Evolutionary conservation across 2,329 filamentous ascomycete species (phyloP).

Genomic region (Microthyrium microscopicum): DNA sequence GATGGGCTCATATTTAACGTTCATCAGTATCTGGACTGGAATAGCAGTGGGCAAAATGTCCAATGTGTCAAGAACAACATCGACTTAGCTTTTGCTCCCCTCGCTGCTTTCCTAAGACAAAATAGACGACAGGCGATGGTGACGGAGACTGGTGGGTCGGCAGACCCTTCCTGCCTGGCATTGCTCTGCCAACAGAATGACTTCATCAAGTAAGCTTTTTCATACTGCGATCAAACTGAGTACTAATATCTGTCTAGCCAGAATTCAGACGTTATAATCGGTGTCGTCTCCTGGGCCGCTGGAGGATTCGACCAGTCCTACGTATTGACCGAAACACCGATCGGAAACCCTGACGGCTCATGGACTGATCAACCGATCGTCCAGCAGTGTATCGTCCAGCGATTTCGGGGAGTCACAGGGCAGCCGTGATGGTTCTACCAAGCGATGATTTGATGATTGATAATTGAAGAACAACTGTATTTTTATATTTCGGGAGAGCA

Average conservation of each 20-base stretch:
- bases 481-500: no score
- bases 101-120: slow-evolving; percentile 20
- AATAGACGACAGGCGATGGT: slow-evolving; percentile 23
- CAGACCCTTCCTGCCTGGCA: slow-evolving; percentile 19
- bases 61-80: slow-evolving; percentile 19
- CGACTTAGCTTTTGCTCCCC: slow-evolving; percentile 17
- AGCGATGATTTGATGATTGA: no score
- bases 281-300: slow-evolving; percentile 17
- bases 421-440: no score
- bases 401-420: not conserved
- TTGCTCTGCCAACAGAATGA: slow-evolving; percentile 18
- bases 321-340: slow-evolving; percentile 14
- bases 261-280: slow-evolving; percentile 17
- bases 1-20: slow-evolving; percentile 35
- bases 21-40: slow-evolving; percentile 24
- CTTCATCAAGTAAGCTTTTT: slow-evolving; percentile 14
- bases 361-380: slow-evolving; percentile 12
- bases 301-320: slow-evolving; percentile 15
- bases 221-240: no score
- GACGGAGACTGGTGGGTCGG: slow-evolving; percentile 25
- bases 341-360: slow-evolving; percentile 9
- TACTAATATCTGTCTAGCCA: slow-evolving; percentile 9
- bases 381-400: slow-evolving; percentile 11
- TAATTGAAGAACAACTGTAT: no score
- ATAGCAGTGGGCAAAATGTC: slow-evolving; percentile 20